phyloP scores from a whole-genome alignment of 768 basidiomycete genomes.

The Termitomyces sp. region DNA sequence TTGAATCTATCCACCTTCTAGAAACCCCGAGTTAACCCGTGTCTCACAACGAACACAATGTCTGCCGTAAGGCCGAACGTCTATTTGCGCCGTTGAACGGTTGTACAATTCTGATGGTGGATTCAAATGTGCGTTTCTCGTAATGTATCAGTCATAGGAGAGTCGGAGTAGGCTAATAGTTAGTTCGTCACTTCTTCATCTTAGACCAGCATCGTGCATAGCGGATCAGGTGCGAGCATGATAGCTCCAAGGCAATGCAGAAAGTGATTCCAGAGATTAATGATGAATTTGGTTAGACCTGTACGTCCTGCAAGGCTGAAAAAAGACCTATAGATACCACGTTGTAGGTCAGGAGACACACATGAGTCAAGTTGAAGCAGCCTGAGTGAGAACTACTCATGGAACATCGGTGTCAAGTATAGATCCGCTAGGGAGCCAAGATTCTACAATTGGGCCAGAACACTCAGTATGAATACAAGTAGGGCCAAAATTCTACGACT shows the following conservation, averaged over 20 bases:
- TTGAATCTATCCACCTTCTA: background rate
- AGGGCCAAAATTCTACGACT: constrained; percentile 1
- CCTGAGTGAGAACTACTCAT: background rate
- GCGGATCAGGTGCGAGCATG: background rate
- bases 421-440: background rate
- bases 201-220: background rate
- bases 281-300: background rate
- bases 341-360: background rate
- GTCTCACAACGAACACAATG: background rate
- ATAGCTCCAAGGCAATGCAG: background rate
- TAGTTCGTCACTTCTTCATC: background rate
- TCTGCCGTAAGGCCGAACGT: background rate
- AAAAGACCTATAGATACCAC: background rate
- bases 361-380: background rate
- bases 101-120: background rate
- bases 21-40: background rate
- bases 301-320: background rate
- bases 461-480: background rate
- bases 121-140: background rate
- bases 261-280: background rate
- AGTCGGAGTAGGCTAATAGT: background rate
- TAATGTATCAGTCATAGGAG: background rate
- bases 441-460: background rate
- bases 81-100: background rate
- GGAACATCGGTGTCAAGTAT: background rate